Percentiles rank a stretch among this genome's conserved stretches.
phyloP scores from a whole-genome alignment of 179 eudicot species.

The Spergularia azorica region DNA sequence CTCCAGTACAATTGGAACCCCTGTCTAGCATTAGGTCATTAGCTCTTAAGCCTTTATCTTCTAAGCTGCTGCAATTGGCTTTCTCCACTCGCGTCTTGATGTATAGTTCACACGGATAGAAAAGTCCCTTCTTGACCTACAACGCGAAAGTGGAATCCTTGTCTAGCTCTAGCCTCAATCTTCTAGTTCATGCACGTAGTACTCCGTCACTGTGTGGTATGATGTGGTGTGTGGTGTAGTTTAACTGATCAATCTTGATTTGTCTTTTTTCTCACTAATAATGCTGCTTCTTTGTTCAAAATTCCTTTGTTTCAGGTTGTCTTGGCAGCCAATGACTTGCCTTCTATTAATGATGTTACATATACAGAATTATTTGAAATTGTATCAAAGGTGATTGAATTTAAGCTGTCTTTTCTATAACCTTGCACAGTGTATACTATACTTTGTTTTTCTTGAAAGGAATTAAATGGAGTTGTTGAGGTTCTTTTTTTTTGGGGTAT shows the following conservation, averaged over 20 bases:
- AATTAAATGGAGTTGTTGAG: conserved; percentile 2
- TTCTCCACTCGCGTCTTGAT: not conserved
- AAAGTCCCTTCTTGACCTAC: not conserved
- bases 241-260: not conserved
- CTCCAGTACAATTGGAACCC: not conserved
- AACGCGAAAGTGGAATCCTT: not conserved
- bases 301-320: conserved; percentile 67
- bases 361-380: conserved; percentile 78
- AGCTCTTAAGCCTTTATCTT: not conserved
- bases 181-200: no score
- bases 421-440: not conserved
- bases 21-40: not conserved
- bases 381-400: conserved; percentile 63
- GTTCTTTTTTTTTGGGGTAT: conserved; percentile 12
- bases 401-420: not conserved
- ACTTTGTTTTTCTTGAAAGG: not conserved
- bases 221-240: not conserved
- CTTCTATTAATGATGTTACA: conserved; percentile 93
- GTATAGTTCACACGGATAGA: not conserved
- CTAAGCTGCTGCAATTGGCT: not conserved
- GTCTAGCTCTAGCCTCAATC: not conserved
- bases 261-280: not conserved
- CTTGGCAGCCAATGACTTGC: conserved; percentile 95
- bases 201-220: not conserved
- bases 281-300: conserved; percentile 16